Evolutionary conservation across 148 eudicot genomes (phyloP).

Genomic region (Rhododendron molle): DNA sequence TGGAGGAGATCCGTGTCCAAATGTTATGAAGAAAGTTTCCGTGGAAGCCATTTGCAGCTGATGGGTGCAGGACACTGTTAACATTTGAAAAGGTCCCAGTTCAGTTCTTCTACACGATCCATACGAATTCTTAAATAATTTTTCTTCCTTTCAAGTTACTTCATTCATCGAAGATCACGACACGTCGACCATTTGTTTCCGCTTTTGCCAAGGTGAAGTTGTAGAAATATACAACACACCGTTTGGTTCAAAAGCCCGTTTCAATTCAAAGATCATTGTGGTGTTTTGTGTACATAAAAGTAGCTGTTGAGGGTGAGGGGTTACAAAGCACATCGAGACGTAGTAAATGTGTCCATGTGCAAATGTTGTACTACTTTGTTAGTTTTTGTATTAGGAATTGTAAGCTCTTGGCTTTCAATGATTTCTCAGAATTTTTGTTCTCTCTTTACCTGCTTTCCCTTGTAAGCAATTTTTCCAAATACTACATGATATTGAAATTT

Average conservation of each 20-base stretch:
- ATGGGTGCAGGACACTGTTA: conserved; percentile 6
- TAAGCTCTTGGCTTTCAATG: conserved; percentile 26
- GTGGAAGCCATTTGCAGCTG: conserved; percentile 88
- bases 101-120: not conserved
- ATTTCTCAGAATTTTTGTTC: conserved; percentile 3
- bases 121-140: not conserved
- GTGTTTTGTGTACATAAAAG: conserved; percentile 18
- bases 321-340: conserved; percentile 24
- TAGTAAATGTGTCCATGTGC: conserved; percentile 29
- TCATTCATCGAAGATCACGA: conserved; percentile 13
- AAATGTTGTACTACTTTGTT: not conserved
- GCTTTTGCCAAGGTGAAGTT: conserved; percentile 41
- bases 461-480: conserved; percentile 13
- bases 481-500: not conserved
- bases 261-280: conserved; percentile 13
- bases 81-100: not conserved
- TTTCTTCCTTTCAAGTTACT: not conserved
- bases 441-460: not conserved
- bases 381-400: not conserved
- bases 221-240: conserved; percentile 44
- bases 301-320: not conserved
- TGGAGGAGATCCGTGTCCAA: conserved; percentile 99
- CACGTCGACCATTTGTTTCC: conserved; percentile 10
- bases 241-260: conserved; percentile 20
- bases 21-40: conserved; percentile 81